Evolutionary conservation across 129 eudicot genomes (phyloP).

Genomic region (Lactuca sativa): DNA sequence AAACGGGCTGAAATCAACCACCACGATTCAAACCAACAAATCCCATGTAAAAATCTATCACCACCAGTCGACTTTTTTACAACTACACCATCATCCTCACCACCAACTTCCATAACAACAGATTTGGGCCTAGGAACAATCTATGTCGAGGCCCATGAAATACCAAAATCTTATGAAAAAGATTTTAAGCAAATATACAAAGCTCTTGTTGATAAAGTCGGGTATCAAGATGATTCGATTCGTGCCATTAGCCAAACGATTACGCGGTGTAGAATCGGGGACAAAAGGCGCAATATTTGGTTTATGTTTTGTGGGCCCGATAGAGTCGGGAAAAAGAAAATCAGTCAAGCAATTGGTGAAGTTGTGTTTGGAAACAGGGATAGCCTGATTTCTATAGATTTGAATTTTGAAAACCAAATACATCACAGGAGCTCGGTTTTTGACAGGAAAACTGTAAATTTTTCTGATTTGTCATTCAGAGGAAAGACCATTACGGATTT

Average conservation of each 20-base stretch:
- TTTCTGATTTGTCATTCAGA: conserved; percentile 35
- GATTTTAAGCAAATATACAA: conserved; percentile 62
- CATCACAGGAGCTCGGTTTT: conserved; percentile 34
- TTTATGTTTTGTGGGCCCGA: conserved; percentile 77
- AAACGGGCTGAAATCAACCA: conserved; percentile 15
- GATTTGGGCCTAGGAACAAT: conserved; percentile 80
- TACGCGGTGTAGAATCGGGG: conserved; percentile 49
- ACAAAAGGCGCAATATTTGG: conserved; percentile 60
- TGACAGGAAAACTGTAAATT: conserved; percentile 27
- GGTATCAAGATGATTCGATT: conserved; percentile 67
- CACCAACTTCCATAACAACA: conserved; percentile 60
- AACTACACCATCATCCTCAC: conserved; percentile 27
- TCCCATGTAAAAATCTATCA: conserved; percentile 26
- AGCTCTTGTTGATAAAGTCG: conserved; percentile 57
- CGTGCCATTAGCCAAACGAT: conserved; percentile 50
- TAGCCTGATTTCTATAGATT: conserved; percentile 49
- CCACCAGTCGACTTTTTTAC: conserved; percentile 42
- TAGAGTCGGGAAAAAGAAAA: conserved; percentile 66
- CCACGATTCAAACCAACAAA: conserved; percentile 33
- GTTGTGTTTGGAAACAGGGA: conserved; percentile 49
- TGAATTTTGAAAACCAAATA: conserved; percentile 37
- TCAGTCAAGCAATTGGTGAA: conserved; percentile 68
- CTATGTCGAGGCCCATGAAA: conserved; percentile 25
- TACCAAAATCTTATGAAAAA: conserved; percentile 28
- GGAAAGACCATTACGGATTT: conserved; percentile 65